Conservation (phyloP, 345 rosid species). For the Laguncularia racemosa region DNA sequence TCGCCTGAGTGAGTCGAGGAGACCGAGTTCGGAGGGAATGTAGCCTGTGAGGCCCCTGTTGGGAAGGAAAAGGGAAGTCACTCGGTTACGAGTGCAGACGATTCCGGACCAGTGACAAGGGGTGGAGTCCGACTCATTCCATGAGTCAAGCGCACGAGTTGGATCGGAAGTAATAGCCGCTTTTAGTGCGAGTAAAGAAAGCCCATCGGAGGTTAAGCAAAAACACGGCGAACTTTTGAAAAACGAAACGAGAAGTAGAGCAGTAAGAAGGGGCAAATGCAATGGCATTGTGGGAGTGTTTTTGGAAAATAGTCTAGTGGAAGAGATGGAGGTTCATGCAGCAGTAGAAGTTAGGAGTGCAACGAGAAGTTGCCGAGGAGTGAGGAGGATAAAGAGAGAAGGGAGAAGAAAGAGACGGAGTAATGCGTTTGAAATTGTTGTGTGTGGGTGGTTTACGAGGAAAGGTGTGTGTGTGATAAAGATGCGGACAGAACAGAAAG, state of each 20-base stretch:
- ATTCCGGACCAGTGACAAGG: conserved; percentile 87
- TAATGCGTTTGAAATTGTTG: not conserved
- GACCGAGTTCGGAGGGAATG: conserved; percentile 85
- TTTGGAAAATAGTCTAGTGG: not conserved
- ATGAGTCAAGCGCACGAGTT: conserved; percentile 38
- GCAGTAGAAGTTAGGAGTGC: too few species aligned
- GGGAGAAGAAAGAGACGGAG: not conserved
- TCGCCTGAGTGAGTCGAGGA: conserved; percentile 50
- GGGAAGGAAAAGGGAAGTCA: conserved; percentile 55
- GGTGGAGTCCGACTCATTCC: conserved; percentile 66
- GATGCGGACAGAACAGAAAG: too few species aligned
- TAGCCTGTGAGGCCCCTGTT: conserved; percentile 53
- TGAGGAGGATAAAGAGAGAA: conserved; percentile 13
- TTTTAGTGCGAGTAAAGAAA: conserved; percentile 84
- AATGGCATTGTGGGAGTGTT: not conserved
- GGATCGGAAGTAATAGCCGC: conserved; percentile 67
- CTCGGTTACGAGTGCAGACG: conserved; percentile 48
- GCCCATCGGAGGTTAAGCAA: conserved; percentile 65
- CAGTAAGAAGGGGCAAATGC: not conserved
- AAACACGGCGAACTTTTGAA: conserved; percentile 18
- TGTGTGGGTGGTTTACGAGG: not conserved
- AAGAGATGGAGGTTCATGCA: not conserved
- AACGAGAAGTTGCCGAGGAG: conserved; percentile 57
- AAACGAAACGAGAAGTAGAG: conserved; percentile 11
- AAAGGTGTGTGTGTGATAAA: not conserved